phyloP scores from a whole-genome alignment of 2,329 filamentous ascomycete species.

The Claviceps digitariae region DNA sequence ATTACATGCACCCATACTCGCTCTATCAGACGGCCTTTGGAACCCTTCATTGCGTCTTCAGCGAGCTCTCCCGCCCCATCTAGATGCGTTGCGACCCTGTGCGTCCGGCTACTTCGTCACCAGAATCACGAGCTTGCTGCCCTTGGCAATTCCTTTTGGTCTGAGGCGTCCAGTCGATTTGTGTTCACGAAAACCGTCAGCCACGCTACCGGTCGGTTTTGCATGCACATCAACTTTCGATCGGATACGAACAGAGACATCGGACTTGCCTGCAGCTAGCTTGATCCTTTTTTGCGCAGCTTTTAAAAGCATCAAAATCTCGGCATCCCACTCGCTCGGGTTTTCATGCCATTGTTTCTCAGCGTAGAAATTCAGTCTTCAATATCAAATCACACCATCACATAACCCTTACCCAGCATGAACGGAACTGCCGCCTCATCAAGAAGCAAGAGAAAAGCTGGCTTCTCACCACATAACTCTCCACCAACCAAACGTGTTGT shows the following conservation, averaged over 20 bases:
- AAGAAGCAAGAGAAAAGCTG: slow-evolving; percentile 40
- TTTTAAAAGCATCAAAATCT: not conserved
- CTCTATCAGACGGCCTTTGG: not conserved
- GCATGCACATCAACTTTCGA: not conserved
- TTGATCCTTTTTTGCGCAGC: not conserved
- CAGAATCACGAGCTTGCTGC: slow-evolving; percentile 6
- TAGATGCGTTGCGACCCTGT: slow-evolving; percentile 16
- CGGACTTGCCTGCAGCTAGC: not conserved
- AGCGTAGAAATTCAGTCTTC: not conserved
- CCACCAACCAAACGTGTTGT: slow-evolving; percentile 22
- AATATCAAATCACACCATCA: not conserved
- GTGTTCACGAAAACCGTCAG: not conserved
- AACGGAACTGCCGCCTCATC: slow-evolving; percentile 27
- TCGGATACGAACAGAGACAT: not conserved
- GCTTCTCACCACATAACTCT: slow-evolving; percentile 25
- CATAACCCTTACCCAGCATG: slow-evolving; percentile 20
- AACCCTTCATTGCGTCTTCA: slow-evolving; percentile 2
- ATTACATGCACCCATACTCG: not conserved
- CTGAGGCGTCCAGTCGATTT: not conserved
- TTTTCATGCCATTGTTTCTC: slow-evolving; percentile 6
- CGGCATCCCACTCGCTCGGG: not conserved
- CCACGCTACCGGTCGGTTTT: not conserved
- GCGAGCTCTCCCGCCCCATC: slow-evolving; percentile 5
- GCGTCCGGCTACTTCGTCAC: slow-evolving; percentile 7
- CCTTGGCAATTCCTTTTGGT: slow-evolving; percentile 1